Conservation (phyloP, 2,329 filamentous ascomycete genomes). For the Raffaelea arxii region DNA sequence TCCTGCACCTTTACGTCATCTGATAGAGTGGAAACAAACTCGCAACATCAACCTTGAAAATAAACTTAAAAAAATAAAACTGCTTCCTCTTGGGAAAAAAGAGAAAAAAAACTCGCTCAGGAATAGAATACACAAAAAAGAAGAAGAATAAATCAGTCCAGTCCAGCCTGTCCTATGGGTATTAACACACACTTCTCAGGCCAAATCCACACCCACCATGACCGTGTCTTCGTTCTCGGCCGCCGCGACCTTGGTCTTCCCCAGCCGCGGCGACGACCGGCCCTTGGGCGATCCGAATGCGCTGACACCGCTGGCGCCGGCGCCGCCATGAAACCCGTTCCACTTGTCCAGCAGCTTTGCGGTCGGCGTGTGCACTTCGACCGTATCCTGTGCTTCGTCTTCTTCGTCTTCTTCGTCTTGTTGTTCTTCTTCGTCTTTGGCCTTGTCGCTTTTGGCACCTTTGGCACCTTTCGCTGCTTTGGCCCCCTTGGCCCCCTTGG, state of each 20-base stretch:
- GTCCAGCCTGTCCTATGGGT: too few relatives aligned
- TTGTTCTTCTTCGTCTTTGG: slow-evolving; percentile 10
- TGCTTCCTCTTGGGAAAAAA: too few relatives aligned
- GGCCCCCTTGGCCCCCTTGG: too few relatives aligned
- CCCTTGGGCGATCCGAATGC: slow-evolving; percentile 12
- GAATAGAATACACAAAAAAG: neutral
- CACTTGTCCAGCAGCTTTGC: slow-evolving; percentile 18
- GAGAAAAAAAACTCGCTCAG: too few relatives aligned
- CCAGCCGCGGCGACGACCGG: slow-evolving; percentile 15
- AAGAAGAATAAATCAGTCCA: too few relatives aligned
- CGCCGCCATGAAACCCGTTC: too few relatives aligned
- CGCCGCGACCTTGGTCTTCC: slow-evolving; percentile 8
- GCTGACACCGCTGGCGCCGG: slow-evolving; percentile 4
- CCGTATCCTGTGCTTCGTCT: slow-evolving; percentile 23
- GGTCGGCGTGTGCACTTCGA: slow-evolving; percentile 26
- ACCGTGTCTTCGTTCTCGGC: slow-evolving; percentile 15
- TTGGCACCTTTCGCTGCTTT: too few relatives aligned
- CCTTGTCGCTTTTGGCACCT: slow-evolving; percentile 25
- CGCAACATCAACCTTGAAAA: too few relatives aligned
- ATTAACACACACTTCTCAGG: slow-evolving; percentile 6
- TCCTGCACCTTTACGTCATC: neutral
- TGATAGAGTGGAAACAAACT: neutral
- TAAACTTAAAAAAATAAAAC: too few relatives aligned
- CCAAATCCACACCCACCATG: slow-evolving; percentile 17
- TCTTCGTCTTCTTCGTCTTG: neutral